A percentile compares a stretch with the other conserved stretches of the same genome.
Evolutionary conservation across 306 rosid species (phyloP).

Genomic region (Corylus americana): DNA sequence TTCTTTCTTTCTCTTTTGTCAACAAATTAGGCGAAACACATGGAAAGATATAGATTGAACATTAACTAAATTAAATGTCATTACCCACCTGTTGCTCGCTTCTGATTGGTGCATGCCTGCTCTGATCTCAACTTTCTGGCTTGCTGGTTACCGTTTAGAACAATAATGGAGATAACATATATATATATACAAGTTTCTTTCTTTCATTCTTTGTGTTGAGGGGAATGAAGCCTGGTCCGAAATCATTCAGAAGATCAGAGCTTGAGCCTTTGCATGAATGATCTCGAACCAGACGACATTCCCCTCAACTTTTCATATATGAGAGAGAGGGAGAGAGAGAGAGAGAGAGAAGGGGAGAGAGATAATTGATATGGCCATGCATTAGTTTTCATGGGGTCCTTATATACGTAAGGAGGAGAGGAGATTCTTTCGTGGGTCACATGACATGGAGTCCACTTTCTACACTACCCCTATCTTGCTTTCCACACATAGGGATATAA

Average conservation of each 20-base stretch:
- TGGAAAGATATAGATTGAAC: constrained; percentile 5
- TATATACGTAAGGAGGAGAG: constrained; percentile 55
- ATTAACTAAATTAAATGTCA: not conserved
- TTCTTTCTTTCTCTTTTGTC: not conserved
- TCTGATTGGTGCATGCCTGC: constrained; percentile 9
- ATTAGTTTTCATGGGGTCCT: constrained; percentile 66
- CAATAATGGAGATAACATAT: not conserved
- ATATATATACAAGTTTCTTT: not conserved
- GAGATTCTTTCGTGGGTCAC: constrained; percentile 48
- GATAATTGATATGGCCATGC: constrained; percentile 70
- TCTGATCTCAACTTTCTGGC: constrained; percentile 23
- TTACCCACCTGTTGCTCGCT: constrained; percentile 24
- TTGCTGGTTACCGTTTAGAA: not conserved
- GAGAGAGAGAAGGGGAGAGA: constrained; percentile 21
- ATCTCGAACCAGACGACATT: constrained; percentile 76
- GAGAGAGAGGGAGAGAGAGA: constrained; percentile 37
- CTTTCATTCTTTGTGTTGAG: constrained; percentile 40
- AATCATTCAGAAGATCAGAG: constrained; percentile 37
- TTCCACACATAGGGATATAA: constrained; percentile 42
- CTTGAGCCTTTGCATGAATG: constrained; percentile 40
- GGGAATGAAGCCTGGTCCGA: constrained; percentile 99
- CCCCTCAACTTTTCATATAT: constrained; percentile 62
- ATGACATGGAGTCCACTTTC: constrained; percentile 57
- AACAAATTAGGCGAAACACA: constrained; percentile 18
- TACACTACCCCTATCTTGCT: constrained; percentile 49